Evolutionary conservation across 23 red algal species (phyloP), one percentile per base, ranked within the genome.

Genomic region (Gracilaria domingensis): DNA sequence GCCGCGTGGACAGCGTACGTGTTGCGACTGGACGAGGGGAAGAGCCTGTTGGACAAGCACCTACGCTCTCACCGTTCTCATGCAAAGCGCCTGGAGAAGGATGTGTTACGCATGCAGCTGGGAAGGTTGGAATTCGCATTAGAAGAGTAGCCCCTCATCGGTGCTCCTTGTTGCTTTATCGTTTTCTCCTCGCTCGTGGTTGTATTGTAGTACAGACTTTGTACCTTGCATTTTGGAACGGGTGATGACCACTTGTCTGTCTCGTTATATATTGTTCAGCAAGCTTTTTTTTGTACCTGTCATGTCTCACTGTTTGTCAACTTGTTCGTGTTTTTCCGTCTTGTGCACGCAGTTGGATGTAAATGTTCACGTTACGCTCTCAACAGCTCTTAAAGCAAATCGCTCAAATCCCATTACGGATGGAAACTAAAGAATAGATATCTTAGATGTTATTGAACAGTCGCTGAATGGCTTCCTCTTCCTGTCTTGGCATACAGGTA

Each of bases 1-100:
- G 88, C 88, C 14, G 88, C 88, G n/a, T 91, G 88, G 88, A 91
- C 88, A 12, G 88, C 88, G 12, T 91, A 91, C 55, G 48, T 91
- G 7, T 42, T 91, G 17, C 35, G 79, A 6, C 60, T 91, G 17
- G 88, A 91, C 34, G 88, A 91, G 32, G 88, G 88, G 4, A 69
- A 58, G 33, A 56, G 47, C 30, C 36, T 91, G 21, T 47, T 91
- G 76, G 88, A 91, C 65, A 81, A 83, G 75, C 88, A 91, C 54
- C 29, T 91, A 61, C 55, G 78, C 3, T 81, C 76, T 30, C 88
- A 91, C 69, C 88, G 88, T 12, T 70, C 76, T 17, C 66, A 82
- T 53, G 88, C 88, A 12, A 91, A 91, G 45, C 59, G 67, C 47
- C 40, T 91, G 9, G 76, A 91, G 65, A 83, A 81, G 48, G 88